A percentile compares a stretch with the other conserved stretches of the same genome.
These are phyloP conservation scores for Fragilaria radians DNA, from an alignment of 108 stramenopile species.

Conservation along the genomic window DNA sequence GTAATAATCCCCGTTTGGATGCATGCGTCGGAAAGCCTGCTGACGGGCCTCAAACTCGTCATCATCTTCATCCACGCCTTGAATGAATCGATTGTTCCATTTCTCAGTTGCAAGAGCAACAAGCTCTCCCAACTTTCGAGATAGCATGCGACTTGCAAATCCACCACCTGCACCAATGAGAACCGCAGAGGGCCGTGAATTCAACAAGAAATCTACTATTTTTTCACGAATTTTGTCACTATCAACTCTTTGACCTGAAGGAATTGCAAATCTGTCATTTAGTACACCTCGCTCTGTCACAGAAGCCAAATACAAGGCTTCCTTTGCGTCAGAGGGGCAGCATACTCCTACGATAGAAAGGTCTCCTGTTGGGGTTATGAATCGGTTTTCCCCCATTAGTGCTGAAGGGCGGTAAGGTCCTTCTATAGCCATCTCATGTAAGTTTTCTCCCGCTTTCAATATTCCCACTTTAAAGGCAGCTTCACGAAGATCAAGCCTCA, in stretches of 20 bases:
- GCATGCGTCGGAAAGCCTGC: constrained; percentile 42
- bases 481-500: constrained; percentile 61
- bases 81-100: constrained; percentile 72
- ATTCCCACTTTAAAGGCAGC: constrained; percentile 63
- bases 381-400: constrained; percentile 60
- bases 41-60: constrained; percentile 68
- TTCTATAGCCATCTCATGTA: constrained; percentile 80
- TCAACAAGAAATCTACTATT: constrained; percentile 70
- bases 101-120: constrained; percentile 60
- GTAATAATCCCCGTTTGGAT: constrained; percentile 46
- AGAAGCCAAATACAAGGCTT: constrained; percentile 76
- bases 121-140: constrained; percentile 59
- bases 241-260: constrained; percentile 66
- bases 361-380: constrained; percentile 74
- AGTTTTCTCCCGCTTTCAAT: constrained; percentile 55
- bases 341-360: constrained; percentile 78
- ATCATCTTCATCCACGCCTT: constrained; percentile 87
- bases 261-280: constrained; percentile 73
- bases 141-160: constrained; percentile 44
- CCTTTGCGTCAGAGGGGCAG: constrained; percentile 57
- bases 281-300: constrained; percentile 69
- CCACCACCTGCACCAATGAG: constrained; percentile 83
- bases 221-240: constrained; percentile 67
- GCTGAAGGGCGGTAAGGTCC: constrained; percentile 80
- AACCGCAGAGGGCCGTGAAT: constrained; percentile 67